A percentile compares a stretch with the other conserved stretches of the same genome.
Conservation (phyloP, 2,329 filamentous ascomycete species). For the Stagonosporopsis vannaccii region DNA sequence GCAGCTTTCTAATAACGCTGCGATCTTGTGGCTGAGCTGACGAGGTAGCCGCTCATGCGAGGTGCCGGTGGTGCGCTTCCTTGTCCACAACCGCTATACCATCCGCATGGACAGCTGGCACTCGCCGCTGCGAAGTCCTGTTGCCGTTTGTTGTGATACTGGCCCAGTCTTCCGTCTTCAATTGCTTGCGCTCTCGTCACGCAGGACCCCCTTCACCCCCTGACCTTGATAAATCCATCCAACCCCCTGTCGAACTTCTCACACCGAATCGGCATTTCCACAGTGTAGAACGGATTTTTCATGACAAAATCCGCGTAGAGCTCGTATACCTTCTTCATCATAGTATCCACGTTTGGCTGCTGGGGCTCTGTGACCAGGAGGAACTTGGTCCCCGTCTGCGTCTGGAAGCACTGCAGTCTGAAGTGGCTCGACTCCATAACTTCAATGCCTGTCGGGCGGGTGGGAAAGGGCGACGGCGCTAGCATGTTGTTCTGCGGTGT, state of each 20-base stretch:
- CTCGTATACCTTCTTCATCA: conserved; percentile 88
- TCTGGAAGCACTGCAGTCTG: conserved; percentile 94
- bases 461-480: conserved; percentile 40
- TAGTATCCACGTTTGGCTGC: conserved; percentile 84
- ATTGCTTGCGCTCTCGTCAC: background rate
- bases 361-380: conserved; percentile 91
- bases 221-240: conserved; percentile 74
- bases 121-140: background rate
- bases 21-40: background rate
- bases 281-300: conserved; percentile 99
- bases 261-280: conserved; percentile 96
- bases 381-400: conserved; percentile 93
- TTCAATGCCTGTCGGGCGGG: conserved; percentile 77
- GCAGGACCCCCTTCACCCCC: conserved; percentile 33
- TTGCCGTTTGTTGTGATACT: background rate
- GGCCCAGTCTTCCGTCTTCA: background rate
- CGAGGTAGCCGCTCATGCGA: background rate
- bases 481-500: conserved; percentile 29
- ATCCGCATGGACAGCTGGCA: background rate
- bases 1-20: background rate
- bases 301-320: conserved; percentile 97
- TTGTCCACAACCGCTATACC: background rate
- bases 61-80: background rate
- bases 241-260: conserved; percentile 93
- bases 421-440: conserved; percentile 94